These are phyloP conservation scores for Coprinellus aureogranulatus DNA, from an alignment of 768 basidiomycete species.

Conservation along the genomic window DNA sequence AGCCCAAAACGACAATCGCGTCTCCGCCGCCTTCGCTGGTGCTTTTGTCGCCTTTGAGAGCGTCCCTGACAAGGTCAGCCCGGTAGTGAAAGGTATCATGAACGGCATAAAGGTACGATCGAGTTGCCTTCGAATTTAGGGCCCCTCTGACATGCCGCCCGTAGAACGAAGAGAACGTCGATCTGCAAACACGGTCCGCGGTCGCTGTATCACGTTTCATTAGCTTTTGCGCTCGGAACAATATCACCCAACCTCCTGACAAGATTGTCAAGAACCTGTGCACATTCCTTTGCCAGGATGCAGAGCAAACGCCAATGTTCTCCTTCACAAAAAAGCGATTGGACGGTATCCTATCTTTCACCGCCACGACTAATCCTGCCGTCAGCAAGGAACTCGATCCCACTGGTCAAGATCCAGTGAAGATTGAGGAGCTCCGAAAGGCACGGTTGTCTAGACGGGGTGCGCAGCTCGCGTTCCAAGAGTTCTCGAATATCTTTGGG, in stretches of 20 bases:
- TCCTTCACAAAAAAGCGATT: conserved; percentile 55
- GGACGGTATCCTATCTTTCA: conserved; percentile 79
- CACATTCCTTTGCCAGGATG: conserved; percentile 93
- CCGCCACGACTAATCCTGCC: conserved; percentile 32
- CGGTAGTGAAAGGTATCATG: conserved; percentile 95
- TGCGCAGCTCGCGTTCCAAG: conserved; percentile 76
- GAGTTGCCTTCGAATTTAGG: neutral
- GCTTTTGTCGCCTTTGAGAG: conserved; percentile 85
- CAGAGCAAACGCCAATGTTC: conserved; percentile 87
- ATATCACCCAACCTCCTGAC: conserved; percentile 80
- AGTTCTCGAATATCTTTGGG: conserved; percentile 78
- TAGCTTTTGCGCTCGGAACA: conserved; percentile 72
- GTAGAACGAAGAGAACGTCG: conserved; percentile 83
- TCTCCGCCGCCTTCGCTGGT: conserved; percentile 86
- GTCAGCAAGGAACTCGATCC: conserved; percentile 39
- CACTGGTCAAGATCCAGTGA: conserved; percentile 31
- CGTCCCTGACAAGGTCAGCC: conserved; percentile 91
- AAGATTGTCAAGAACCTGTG: conserved; percentile 98
- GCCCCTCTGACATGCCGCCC: conserved; percentile 9
- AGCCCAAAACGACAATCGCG: conserved; percentile 79
- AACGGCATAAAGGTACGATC: conserved; percentile 86
- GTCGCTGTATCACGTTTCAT: conserved; percentile 84
- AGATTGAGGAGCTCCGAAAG: conserved; percentile 55
- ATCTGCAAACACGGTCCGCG: conserved; percentile 88
- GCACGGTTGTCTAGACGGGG: conserved; percentile 79